Evolutionary conservation across 2,329 filamentous ascomycete genomes (phyloP), one percentile per base, ranked within the genome.

Genomic region (Zasmidium citrigriseum): DNA sequence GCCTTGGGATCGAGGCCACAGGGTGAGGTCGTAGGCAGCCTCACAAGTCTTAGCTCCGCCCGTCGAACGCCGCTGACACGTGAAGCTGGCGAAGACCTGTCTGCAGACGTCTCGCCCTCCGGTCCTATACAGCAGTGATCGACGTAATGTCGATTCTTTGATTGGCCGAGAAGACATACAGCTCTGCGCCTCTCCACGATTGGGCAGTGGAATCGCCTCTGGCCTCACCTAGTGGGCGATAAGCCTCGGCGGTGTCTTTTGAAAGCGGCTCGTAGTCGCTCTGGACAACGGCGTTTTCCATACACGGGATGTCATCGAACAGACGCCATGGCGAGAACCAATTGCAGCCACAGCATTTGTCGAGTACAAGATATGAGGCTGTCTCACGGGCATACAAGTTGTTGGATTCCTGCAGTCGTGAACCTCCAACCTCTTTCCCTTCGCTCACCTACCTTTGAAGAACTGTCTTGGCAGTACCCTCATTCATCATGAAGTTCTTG

Each of bases 401-500:
- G 27, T 7, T 34, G 7, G 14, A 7, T 34, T 34, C 14, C 27
- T 34, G 7, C 27, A 34, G 14, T 14, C 14, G 27, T 7, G 27
- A 34, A 34, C 7, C 27, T 7, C 27, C 27, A n/a, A 14, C 34
- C 34, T 41, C 34, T 41, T 7, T 41, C 7, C 34, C 34, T 41
- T n/a, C 27, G 7, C 14, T 41, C 34, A n/a, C 7, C 18, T 41
- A 11, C 4, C 18, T 16, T 41, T n/a, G 4, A 4, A 41, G 34
- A 7, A 9, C 34, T 16, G 34, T n/a, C 34, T 41, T 41, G 4
- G 34, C 34, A n/a, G 16, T 41, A 16, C 5, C 16, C 34, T n/a
- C 18, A 16, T 9, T 16, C 46, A 52, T 11, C 50, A 52, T 52
- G 50, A 52, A 45, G 50, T 52, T 44, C 11, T 22, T 44, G 21